Evolutionary conservation across 352 stramenopile species (phyloP).

Genomic region (Phytophthora boehmeriae): DNA sequence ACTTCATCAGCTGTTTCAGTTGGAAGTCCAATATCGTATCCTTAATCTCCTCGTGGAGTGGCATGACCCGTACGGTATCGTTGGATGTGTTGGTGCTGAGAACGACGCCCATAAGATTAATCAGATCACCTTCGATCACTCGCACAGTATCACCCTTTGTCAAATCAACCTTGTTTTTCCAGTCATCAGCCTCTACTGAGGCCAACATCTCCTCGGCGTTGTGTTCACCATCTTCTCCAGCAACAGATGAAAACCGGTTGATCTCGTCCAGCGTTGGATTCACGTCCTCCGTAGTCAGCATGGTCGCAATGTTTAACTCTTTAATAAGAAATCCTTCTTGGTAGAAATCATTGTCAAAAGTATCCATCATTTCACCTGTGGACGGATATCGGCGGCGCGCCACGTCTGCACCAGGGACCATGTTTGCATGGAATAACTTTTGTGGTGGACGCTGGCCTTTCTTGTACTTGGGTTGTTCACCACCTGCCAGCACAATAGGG

Average conservation of each 20-base stretch:
- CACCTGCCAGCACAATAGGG: conserved; percentile 70
- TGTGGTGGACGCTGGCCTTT: conserved; percentile 87
- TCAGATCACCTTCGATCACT: conserved; percentile 86
- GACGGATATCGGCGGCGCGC: conserved; percentile 72
- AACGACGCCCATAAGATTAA: conserved; percentile 92
- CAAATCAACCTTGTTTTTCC: conserved; percentile 90
- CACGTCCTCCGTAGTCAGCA: conserved; percentile 86
- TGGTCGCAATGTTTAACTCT: conserved; percentile 87
- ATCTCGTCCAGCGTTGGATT: conserved; percentile 89
- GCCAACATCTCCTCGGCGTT: conserved; percentile 68
- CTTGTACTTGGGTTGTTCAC: conserved; percentile 88
- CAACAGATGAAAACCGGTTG: conserved; percentile 81
- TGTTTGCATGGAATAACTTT: conserved; percentile 81
- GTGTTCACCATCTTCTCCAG: conserved; percentile 72
- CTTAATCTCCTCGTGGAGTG: conserved; percentile 91
- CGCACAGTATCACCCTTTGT: conserved; percentile 90
- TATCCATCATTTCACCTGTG: conserved; percentile 88
- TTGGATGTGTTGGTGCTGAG: conserved; percentile 90
- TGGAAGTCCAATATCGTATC: conserved; percentile 91
- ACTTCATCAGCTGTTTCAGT: conserved; percentile 90
- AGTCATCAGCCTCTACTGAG: conserved; percentile 81
- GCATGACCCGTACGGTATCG: conserved; percentile 89
- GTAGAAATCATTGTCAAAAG: conserved; percentile 89
- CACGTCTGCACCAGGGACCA: conserved; percentile 68
- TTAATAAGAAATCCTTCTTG: conserved; percentile 89